These are phyloP conservation scores for Quercus glauca DNA, from an alignment of 306 rosid species.

Conservation along the genomic window DNA sequence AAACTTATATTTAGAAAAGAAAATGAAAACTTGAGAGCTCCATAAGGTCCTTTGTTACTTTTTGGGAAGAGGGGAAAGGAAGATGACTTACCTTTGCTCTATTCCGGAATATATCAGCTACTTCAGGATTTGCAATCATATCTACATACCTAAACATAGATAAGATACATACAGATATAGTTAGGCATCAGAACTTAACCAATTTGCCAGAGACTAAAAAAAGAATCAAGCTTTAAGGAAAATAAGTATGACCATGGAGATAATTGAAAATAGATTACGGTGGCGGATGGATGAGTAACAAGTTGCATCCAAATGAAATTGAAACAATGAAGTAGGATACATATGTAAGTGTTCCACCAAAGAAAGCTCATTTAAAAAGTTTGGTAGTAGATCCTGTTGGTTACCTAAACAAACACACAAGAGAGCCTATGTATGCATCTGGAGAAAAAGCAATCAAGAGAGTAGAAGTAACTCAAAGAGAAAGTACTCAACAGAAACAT, in stretches of 20 bases:
- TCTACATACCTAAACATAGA: constrained; percentile 71
- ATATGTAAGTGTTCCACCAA: background rate
- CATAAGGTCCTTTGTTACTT: background rate
- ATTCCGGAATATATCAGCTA: constrained; percentile 87
- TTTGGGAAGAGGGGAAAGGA: background rate
- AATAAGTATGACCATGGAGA: background rate
- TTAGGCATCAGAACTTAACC: background rate
- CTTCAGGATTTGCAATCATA: constrained; percentile 97
- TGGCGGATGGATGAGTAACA: too few relatives aligned
- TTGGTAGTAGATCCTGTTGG: background rate
- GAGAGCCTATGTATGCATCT: too few relatives aligned
- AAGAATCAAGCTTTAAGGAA: background rate
- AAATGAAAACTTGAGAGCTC: background rate
- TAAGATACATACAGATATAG: constrained; percentile 19
- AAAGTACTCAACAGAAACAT: background rate
- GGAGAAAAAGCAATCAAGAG: background rate
- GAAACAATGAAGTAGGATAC: background rate
- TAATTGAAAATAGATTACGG: background rate
- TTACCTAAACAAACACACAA: background rate
- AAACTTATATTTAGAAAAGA: background rate
- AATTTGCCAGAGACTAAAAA: background rate
- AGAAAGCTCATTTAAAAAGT: background rate
- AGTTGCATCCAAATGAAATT: background rate
- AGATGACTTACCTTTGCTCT: constrained; percentile 78
- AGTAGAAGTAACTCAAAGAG: background rate